Base-by-base conservation (phyloP, 129 eudicot genomes). In the Saposhnikovia divaricata region DNA sequence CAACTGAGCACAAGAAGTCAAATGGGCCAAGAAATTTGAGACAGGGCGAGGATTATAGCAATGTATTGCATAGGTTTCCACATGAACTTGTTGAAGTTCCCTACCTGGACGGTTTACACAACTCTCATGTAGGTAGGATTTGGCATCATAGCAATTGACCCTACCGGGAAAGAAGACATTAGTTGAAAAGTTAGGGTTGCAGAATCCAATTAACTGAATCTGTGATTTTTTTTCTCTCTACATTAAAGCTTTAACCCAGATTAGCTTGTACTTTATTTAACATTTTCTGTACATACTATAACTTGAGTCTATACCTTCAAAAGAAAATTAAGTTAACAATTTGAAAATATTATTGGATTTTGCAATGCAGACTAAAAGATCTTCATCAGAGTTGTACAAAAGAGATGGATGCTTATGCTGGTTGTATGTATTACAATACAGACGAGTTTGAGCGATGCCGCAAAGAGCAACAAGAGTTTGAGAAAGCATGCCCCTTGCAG, bases 361-460 rank as follows among this genome's bases (percentile, higher is more conserved):
- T 70, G 51, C 7, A 23, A 40, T 87, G 90, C 84, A 93, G 98
- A 84, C 50, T 93, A 85, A 91, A 82, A 84, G 97, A 93, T 83
- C 88, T 93, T 12, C 97, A 91, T 75, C 93, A 93, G 83, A 89
- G 70, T 77, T 93, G 98, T 87, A 88, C 89, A 46, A 89, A 89
- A 80, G 98, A 93, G 86, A 86, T 90, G 89, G 96, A 93, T 82
- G 83, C 92, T 37, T 93, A 91, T 77, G 89, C 89, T 9, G 89
- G 96, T 34, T 91, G 98, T 87, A 90, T 94, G 98, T 94, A 94
- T 79, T 91, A 94, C 87, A 87, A 91, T 72, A 94, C 98, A 6
- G 92, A 94, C 40, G 98, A 94, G 82, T 94, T 91, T 86, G 98
- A 94, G 10, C 53, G 87, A 61, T 94, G 98, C 57, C 92, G 97